Evolutionary conservation across 352 stramenopile genomes (phyloP).

Genomic region (Thalassiosira mediterranea): DNA sequence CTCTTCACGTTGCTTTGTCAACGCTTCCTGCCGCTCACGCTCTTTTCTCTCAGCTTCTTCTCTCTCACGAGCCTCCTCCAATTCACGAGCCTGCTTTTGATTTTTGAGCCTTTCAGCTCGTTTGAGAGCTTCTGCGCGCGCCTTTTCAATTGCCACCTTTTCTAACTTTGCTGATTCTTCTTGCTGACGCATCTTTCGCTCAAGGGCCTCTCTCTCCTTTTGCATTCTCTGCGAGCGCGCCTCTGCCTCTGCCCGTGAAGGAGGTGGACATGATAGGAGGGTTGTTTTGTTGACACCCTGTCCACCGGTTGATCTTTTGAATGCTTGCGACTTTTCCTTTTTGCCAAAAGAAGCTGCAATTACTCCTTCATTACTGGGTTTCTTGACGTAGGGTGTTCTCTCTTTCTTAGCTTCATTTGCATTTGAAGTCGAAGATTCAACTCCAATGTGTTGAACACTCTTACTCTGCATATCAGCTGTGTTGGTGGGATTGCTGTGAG

Average conservation of each 20-base stretch:
- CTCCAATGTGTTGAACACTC: no score
- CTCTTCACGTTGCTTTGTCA: background rate
- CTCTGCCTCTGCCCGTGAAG: background rate
- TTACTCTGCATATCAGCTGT: no score
- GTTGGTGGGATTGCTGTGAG: no score
- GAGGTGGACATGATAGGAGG: background rate
- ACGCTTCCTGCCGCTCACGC: background rate
- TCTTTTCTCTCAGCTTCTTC: conserved; percentile 8
- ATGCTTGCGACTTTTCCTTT: background rate
- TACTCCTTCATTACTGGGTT: background rate
- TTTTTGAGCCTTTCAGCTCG: conserved; percentile 1
- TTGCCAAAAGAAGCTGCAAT: background rate
- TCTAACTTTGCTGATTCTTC: background rate
- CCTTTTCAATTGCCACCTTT: conserved; percentile 7
- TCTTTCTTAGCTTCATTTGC: no score
- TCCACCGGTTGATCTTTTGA: no score
- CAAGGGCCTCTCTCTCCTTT: conserved; percentile 4
- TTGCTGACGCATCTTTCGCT: background rate
- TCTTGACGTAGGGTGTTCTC: background rate
- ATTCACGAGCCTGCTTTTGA: conserved; percentile 2
- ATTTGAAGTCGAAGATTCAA: no score
- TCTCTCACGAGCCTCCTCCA: background rate
- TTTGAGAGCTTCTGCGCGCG: background rate
- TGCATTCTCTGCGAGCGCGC: background rate
- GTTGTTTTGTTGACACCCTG: conserved; percentile 2